Evolutionary conservation across 495 filamentous ascomycete genomes (phyloP).

Genomic region (Cercophora scortea): DNA sequence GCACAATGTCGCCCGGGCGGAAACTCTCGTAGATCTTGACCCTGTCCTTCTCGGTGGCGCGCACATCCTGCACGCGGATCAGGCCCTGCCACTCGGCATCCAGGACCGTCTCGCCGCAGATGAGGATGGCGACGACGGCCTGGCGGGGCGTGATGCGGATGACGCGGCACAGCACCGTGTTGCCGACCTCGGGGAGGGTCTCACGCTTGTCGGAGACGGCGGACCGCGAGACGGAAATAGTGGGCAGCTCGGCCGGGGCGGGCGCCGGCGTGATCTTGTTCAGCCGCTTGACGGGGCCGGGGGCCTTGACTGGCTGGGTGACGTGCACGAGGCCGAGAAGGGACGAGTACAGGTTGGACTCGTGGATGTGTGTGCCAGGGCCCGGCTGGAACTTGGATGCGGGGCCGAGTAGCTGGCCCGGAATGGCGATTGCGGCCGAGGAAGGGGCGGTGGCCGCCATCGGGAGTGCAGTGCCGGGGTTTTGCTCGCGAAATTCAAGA

Average conservation of each 20-base stretch:
- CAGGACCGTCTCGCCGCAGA: slow-evolving; percentile 56
- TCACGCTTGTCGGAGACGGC: slow-evolving; percentile 46
- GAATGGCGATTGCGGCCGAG: slow-evolving; percentile 37
- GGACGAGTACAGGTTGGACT: slow-evolving; percentile 65
- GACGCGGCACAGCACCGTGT: slow-evolving; percentile 73
- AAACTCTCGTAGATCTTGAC: slow-evolving; percentile 89
- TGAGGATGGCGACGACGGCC: slow-evolving; percentile 73
- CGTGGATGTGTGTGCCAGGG: slow-evolving; percentile 72
- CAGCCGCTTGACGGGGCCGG: slow-evolving; percentile 50
- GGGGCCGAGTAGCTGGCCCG: slow-evolving; percentile 73
- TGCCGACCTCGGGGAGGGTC: slow-evolving; percentile 72
- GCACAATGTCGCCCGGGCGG: slow-evolving; percentile 85
- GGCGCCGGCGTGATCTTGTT: slow-evolving; percentile 40
- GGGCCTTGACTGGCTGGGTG: slow-evolving; percentile 35
- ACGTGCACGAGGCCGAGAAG: slow-evolving; percentile 54
- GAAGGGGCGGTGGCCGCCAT: slow-evolving; percentile 10
- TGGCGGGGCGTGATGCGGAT: slow-evolving; percentile 75
- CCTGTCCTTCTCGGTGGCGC: slow-evolving; percentile 91
- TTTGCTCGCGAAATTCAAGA: slow-evolving; percentile 1
- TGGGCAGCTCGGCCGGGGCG: slow-evolving; percentile 25
- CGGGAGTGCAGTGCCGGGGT: no score
- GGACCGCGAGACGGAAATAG: slow-evolving; percentile 30
- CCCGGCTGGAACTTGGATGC: slow-evolving; percentile 58
- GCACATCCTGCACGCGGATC: slow-evolving; percentile 76
- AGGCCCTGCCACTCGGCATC: slow-evolving; percentile 56